Base-by-base conservation (phyloP, 2,329 filamentous ascomycete species). In the Alternaria sp. region DNA sequence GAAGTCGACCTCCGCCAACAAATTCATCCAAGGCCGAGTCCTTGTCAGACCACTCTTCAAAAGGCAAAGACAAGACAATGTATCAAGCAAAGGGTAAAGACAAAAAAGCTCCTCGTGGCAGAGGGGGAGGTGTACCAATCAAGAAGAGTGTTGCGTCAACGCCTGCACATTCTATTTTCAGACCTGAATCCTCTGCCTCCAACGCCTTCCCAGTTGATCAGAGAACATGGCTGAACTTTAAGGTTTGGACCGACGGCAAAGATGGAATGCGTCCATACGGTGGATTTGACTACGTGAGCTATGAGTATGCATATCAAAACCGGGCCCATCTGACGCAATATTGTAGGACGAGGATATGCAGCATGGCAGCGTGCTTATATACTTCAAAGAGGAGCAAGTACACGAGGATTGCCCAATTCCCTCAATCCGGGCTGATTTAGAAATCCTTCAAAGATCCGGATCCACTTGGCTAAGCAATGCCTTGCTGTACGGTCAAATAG, bases 321-420 rank as follows among this genome's bases (percentile, higher is more conserved):
- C 17, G 4, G 7, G 2, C 3, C 8, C 31, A 26, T 44, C 29
- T 56, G 36, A 50, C 31, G 8, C n/a, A 13, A 23, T 39, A 36
- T 17, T 11, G 11, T 34, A 78, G 76, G 77, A 79, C 50, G 69
- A 75, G 36, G 73, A 78, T 26, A 74, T 79, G 75, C 73, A 78
- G 39, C 63, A 59, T 10, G 77, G 77, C 6, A 74, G 72, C 41
- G 78, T 78, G 14, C 56, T 76, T 28, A 72, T 77, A 14, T 78
- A 75, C 56, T 79, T 79, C 58, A 77, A 72, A 50, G 77, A 79
- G 56, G 76, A 79, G 58, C 75, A 78, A 37, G 44, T 61, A 8
- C 68, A 72, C 5, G 70, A 77, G 21, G 70, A 76, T n/a, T 69
- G 70, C n/a, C 72, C 76, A 7, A 45, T 73, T 10, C 73, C 76